These are phyloP conservation scores for Globisporangium viniferum DNA, from an alignment of 352 stramenopile species.

Conservation along the genomic window DNA sequence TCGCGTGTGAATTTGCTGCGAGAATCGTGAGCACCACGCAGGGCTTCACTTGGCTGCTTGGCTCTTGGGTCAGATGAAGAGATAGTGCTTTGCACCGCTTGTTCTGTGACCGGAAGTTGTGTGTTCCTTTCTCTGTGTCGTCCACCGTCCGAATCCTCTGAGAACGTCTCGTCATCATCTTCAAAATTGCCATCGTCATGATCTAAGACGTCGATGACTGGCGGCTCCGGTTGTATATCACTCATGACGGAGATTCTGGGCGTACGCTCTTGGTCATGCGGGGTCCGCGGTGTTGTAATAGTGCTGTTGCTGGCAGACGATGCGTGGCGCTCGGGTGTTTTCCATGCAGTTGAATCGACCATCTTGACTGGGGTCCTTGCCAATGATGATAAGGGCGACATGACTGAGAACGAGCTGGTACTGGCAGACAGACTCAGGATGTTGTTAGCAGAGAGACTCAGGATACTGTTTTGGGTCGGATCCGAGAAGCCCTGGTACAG, in stretches of 20 bases:
- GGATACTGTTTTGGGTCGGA: conserved; percentile 51
- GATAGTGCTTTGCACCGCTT: neutral
- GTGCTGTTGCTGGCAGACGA: neutral
- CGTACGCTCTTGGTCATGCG: neutral
- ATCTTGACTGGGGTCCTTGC: neutral
- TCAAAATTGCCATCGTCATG: neutral
- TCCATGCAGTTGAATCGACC: neutral
- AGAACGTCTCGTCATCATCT: neutral
- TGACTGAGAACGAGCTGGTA: conserved; percentile 2
- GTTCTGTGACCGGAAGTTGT: neutral
- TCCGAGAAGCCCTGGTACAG: conserved; percentile 83
- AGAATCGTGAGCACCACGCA: neutral
- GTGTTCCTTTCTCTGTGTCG: neutral
- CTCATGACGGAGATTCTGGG: neutral
- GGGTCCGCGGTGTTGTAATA: neutral
- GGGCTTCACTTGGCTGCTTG: neutral
- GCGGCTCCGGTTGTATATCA: neutral
- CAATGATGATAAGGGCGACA: neutral
- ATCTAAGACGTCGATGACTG: neutral
- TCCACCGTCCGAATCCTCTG: neutral
- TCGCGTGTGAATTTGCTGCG: conserved; percentile 67
- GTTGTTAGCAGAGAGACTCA: conserved; percentile 15
- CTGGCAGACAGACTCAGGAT: conserved; percentile 2
- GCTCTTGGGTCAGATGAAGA: no score
- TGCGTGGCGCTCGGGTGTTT: neutral